These are phyloP conservation scores for Moesziomyces sp. DNA, from an alignment of 1,284 basidiomycete genomes.

Conservation along the genomic window DNA sequence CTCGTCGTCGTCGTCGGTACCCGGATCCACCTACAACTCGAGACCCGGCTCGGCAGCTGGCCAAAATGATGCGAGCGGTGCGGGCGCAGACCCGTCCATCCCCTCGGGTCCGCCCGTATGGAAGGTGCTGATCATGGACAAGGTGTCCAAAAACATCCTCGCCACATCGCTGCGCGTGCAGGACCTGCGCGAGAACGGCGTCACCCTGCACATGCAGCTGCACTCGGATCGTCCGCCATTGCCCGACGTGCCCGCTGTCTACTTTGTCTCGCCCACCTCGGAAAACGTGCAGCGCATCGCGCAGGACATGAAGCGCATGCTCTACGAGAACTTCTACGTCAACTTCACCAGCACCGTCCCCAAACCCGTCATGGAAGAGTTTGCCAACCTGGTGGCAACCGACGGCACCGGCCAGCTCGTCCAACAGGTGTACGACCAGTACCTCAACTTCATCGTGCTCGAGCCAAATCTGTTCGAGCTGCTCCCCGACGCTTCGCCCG, in stretches of 20 bases:
- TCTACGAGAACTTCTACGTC: conserved; percentile 93
- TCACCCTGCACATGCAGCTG: conserved; percentile 94
- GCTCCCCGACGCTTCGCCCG: conserved; percentile 72
- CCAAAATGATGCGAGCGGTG: conserved; percentile 6
- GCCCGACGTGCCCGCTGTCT: conserved; percentile 94
- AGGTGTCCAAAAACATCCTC: conserved; percentile 93
- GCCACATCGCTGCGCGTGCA: conserved; percentile 95
- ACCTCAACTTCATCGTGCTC: conserved; percentile 94
- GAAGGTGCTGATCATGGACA: conserved; percentile 96
- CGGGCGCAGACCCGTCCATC: conserved; percentile 17
- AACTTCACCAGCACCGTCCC: conserved; percentile 94
- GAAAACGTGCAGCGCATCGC: conserved; percentile 79
- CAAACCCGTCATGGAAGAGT: conserved; percentile 88
- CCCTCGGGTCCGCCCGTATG: conserved; percentile 80
- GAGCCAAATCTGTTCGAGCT: conserved; percentile 94
- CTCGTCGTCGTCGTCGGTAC: conserved; percentile 34
- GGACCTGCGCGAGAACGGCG: conserved; percentile 93
- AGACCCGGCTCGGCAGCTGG: conserved; percentile 40
- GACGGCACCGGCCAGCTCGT: conserved; percentile 80
- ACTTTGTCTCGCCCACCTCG: conserved; percentile 92
- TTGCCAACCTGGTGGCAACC: conserved; percentile 86
- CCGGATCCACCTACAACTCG: conserved; percentile 43
- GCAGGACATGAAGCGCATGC: conserved; percentile 77
- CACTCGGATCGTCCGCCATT: conserved; percentile 88
- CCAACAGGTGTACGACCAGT: conserved; percentile 74